Percentiles rank a stretch among this genome's conserved stretches.
phyloP scores from a whole-genome alignment of 2,329 filamentous ascomycete species.

The Bipolaris gigantea region DNA sequence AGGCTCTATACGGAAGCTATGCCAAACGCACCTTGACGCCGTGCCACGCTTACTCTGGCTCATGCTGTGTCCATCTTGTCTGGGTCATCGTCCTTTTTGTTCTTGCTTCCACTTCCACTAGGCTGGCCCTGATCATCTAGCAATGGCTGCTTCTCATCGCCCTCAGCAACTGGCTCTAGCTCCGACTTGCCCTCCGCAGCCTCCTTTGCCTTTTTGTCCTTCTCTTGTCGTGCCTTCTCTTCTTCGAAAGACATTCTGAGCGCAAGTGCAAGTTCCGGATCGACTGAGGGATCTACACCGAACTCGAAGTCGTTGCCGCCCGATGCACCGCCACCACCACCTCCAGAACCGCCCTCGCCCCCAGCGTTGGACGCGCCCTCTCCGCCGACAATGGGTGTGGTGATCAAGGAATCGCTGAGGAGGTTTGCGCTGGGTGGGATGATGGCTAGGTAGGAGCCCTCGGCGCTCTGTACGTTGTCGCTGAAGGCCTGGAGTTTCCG shows the following conservation, averaged over 20 bases:
- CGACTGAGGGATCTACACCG: constrained; percentile 85
- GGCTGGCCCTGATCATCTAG: constrained; percentile 66
- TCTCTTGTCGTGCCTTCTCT: constrained; percentile 91
- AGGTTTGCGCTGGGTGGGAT: constrained; percentile 90
- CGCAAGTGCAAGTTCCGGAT: constrained; percentile 91
- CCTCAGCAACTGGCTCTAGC: constrained; percentile 79
- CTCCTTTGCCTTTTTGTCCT: constrained; percentile 75
- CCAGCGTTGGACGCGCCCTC: constrained; percentile 66
- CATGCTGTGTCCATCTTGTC: constrained; percentile 94
- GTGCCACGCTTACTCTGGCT: constrained; percentile 18
- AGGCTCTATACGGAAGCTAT: constrained; percentile 3
- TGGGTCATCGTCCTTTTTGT: constrained; percentile 58
- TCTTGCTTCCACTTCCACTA: constrained; percentile 59
- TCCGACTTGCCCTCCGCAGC: constrained; percentile 70
- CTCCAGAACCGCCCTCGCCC: constrained; percentile 55
- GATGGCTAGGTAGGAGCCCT: constrained; percentile 87
- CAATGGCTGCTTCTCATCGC: constrained; percentile 62
- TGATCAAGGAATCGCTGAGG: constrained; percentile 86
- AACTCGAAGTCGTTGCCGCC: constrained; percentile 75
- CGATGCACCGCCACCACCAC: constrained; percentile 57
- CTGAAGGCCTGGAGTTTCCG: constrained; percentile 93
- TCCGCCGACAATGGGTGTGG: constrained; percentile 85
- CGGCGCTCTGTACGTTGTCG: constrained; percentile 82
- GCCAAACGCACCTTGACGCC: not conserved
- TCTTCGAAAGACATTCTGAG: constrained; percentile 98